Percentiles rank a stretch among this genome's conserved stretches.
These are phyloP conservation scores for Mycosphaerella sp. DNA, from an alignment of 2,329 filamentous ascomycete genomes.

Conservation along the genomic window DNA sequence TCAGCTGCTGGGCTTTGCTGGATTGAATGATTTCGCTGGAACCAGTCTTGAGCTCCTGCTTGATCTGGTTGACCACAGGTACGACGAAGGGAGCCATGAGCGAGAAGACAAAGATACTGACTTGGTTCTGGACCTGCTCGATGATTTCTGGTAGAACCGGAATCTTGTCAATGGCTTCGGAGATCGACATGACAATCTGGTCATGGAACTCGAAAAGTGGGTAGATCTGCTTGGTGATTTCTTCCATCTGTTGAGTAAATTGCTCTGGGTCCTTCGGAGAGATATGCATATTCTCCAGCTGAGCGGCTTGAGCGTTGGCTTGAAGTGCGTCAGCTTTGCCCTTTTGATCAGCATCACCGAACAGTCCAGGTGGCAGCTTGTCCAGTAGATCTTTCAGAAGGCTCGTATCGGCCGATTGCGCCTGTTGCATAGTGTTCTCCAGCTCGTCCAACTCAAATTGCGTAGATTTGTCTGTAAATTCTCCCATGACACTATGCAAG, in stretches of 20 bases:
- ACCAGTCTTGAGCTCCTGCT: constrained; percentile 77
- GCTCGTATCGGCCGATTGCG: constrained; percentile 58
- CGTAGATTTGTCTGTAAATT: constrained; percentile 79
- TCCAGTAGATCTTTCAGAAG: constrained; percentile 73
- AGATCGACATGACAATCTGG: constrained; percentile 73
- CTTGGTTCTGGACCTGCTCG: constrained; percentile 78
- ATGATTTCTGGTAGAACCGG: constrained; percentile 78
- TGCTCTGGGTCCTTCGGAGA: constrained; percentile 77
- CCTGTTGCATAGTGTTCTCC: constrained; percentile 68
- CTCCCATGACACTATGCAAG: constrained; percentile 61
- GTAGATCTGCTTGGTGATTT: constrained; percentile 73
- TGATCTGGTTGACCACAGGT: constrained; percentile 79
- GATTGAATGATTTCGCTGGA: constrained; percentile 82
- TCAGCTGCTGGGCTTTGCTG: constrained; percentile 74
- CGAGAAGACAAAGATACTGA: constrained; percentile 87
- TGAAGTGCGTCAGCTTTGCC: constrained; percentile 74
- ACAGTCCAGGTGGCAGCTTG: constrained; percentile 73
- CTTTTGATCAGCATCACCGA: constrained; percentile 69
- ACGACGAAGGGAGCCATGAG: constrained; percentile 82
- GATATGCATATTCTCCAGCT: constrained; percentile 68
- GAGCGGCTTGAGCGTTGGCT: constrained; percentile 64
- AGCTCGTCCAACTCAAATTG: constrained; percentile 88
- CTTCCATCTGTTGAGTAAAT: constrained; percentile 69
- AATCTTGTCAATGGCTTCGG: constrained; percentile 73
- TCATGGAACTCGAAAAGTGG: constrained; percentile 90